phyloP scores from a whole-genome alignment of 345 rosid genomes.

The Isatis tinctoria region DNA sequence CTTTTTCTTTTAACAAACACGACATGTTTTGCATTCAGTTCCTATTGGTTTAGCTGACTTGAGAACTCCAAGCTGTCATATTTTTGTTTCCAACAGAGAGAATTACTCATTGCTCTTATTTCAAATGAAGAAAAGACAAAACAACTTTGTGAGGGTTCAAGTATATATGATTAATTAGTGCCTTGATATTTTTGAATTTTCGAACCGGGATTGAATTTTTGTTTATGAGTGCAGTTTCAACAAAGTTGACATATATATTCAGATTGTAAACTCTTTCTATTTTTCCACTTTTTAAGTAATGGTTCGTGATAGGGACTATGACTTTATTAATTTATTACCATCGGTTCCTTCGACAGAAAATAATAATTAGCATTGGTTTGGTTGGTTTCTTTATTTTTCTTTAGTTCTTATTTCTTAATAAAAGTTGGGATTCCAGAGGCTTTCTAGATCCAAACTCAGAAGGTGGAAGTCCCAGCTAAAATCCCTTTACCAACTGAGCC shows the following conservation, averaged over 20 bases:
- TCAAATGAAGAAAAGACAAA: neutral
- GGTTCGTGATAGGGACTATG: neutral
- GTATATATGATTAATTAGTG: slow-evolving; percentile 18
- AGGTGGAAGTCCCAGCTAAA: too few relatives aligned
- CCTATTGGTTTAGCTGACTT: neutral
- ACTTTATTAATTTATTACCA: neutral
- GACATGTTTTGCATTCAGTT: neutral
- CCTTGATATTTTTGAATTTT: neutral
- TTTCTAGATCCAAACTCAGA: too few relatives aligned
- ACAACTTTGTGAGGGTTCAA: neutral
- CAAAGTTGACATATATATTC: neutral
- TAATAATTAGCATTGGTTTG: neutral
- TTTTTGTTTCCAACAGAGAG: neutral
- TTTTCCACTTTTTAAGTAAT: neutral
- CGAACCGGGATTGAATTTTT: slow-evolving; percentile 3
- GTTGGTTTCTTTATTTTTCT: neutral
- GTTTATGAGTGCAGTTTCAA: neutral
- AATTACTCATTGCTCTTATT: slow-evolving; percentile 17
- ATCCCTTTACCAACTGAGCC: too few relatives aligned
- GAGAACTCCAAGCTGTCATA: slow-evolving; percentile 3
- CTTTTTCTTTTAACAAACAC: too few relatives aligned
- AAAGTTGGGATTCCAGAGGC: too few relatives aligned
- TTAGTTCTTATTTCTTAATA: too few relatives aligned
- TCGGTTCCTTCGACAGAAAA: neutral
- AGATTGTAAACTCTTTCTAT: neutral